Base-by-base conservation (phyloP, 257 asterid genomes). In the Misopates orontium region DNA sequence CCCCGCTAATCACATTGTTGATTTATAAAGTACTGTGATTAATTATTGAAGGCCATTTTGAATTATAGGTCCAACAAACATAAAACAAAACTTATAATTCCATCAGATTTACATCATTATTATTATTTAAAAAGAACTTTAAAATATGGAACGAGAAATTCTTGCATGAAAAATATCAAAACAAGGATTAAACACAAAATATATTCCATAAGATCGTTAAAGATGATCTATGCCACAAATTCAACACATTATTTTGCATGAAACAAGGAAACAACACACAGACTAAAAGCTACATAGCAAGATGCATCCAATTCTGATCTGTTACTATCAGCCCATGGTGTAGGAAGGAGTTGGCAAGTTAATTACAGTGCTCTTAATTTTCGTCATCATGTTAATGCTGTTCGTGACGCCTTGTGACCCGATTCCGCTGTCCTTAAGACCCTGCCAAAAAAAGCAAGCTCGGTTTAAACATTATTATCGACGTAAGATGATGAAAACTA, bases 361-460 rank as follows among this genome's bases (percentile, higher is more conserved):
- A 76, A 93, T 88, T 31, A 93, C 99, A 69, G 95, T 90, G 89
- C 88, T 90, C 90, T 93, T 93, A 25, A 86, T 83, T 77, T 93
- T 93, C 48, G 86, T 85, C 99, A 93, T 93, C 99, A 90, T 93
- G 87, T 88, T 90, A 63, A 93, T 93, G 74, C 97, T 93, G 70
- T 87, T 93, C 5, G 95, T 90, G 56, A 90, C 86, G n/a, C 99
- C 99, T 75, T 93, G 97, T 4, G 97, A 90, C 64, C 97, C 99
- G 11, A 93, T 90, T 64, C 99, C 99, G 45, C 99, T 93, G 71
- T 93, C 97, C 86, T 87, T 93, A n/a, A 93, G 75, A 2, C 99
- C 99, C 99, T 93, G 81, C 48, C n/a, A n/a, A 64, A 50, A 54
- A n/a, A 71, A 40, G 4, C 11, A 50, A 3, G 24, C n/a, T 23